A percentile compares a stretch with the other conserved stretches of the same genome.
Conservation (phyloP, 2,329 filamentous ascomycete species). For the Sporothrix mexicana region DNA sequence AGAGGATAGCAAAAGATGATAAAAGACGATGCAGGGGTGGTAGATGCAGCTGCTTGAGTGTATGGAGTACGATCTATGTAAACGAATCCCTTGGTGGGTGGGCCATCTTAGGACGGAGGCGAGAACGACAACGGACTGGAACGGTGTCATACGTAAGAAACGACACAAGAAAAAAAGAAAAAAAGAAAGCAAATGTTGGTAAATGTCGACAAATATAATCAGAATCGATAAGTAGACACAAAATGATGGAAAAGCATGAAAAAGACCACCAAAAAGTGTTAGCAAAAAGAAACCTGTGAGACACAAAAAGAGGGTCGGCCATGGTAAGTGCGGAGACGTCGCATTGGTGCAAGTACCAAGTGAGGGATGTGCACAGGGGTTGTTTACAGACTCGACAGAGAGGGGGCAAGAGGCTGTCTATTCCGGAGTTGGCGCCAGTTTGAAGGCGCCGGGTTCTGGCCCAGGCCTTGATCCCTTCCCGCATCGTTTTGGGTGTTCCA, state of each 20-base stretch:
- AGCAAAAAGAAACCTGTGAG: conserved; percentile 18
- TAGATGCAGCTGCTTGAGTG: background rate
- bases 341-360: background rate
- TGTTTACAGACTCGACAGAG: background rate
- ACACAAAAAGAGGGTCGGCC: conserved; percentile 23
- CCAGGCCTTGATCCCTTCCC: conserved; percentile 11
- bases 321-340: conserved; percentile 4
- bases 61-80: no score
- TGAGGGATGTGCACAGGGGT: background rate
- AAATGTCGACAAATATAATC: background rate
- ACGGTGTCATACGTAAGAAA: background rate
- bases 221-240: background rate
- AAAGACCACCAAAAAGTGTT: background rate
- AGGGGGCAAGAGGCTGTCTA: background rate
- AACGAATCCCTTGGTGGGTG: background rate
- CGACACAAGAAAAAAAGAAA: background rate
- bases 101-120: background rate
- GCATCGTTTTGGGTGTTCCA: background rate
- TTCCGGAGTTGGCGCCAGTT: background rate
- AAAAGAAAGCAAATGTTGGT: no score
- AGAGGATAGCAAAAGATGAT: background rate
- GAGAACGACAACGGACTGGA: background rate
- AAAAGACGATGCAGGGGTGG: background rate
- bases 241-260: background rate
- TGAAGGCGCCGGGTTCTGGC: background rate